phyloP scores from a whole-genome alignment of 208 protist genomes.

The Zelonia costaricensis region DNA sequence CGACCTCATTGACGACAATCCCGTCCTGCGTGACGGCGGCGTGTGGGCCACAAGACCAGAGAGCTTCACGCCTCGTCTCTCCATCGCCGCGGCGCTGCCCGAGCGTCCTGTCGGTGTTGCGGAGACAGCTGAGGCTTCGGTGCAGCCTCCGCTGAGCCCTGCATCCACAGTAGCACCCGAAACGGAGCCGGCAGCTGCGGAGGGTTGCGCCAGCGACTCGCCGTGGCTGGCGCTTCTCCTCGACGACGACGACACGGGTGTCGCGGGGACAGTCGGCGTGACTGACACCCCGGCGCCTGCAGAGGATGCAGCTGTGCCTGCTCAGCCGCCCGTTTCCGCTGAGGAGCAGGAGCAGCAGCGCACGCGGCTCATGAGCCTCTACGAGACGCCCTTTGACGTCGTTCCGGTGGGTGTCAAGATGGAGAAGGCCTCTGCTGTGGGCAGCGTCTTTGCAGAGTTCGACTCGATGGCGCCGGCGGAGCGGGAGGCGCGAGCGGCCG shows the following conservation, averaged over 20 bases:
- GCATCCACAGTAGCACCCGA: too few species aligned
- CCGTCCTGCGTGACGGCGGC: conserved; percentile 7
- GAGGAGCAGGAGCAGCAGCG: conserved; percentile 15
- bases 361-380: conserved; percentile 59
- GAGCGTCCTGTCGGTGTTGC: background rate
- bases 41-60: background rate
- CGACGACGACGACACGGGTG: too few species aligned
- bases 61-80: conserved; percentile 13
- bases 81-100: background rate
- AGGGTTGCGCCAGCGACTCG: too few species aligned
- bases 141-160: too few species aligned
- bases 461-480: conserved; percentile 63
- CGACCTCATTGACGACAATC: conserved; percentile 76
- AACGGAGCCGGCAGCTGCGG: too few species aligned
- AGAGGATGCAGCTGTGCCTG: background rate
- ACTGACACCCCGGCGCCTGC: background rate
- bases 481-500: conserved; percentile 7
- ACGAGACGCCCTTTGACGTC: conserved; percentile 71
- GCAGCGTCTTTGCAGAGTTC: conserved; percentile 74
- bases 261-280: too few species aligned
- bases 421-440: conserved; percentile 54
- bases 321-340: background rate
- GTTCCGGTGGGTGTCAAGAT: conserved; percentile 69
- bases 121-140: too few species aligned
- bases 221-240: too few species aligned